Percentiles rank a stretch among this genome's conserved stretches.
These are phyloP conservation scores for Ochetophila trinervis DNA, from an alignment of 306 rosid species.

Conservation along the genomic window DNA sequence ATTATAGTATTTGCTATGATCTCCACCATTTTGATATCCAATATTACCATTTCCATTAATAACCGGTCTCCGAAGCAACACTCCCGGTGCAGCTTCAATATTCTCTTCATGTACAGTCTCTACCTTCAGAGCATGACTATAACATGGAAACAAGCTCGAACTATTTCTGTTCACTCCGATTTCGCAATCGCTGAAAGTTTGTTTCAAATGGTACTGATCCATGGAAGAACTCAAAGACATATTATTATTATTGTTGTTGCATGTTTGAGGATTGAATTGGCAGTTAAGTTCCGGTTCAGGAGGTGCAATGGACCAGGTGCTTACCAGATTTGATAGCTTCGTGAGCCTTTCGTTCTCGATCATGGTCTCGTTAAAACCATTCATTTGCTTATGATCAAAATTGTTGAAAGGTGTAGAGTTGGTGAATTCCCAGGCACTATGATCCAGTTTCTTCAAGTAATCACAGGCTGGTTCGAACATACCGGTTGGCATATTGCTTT, in stretches of 20 bases:
- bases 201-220: conserved; percentile 40
- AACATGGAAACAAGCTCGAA: conserved; percentile 21
- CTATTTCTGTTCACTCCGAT: background rate
- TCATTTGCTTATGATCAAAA: conserved; percentile 50
- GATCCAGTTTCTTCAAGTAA: conserved; percentile 77
- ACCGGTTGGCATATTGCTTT: conserved; percentile 39
- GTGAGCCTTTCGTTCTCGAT: conserved; percentile 54
- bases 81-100: conserved; percentile 22
- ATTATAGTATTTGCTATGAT: conserved; percentile 30
- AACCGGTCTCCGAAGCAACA: conserved; percentile 31
- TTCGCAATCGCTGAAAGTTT: conserved; percentile 25
- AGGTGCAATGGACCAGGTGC: conserved; percentile 89
- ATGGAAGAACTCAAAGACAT: conserved; percentile 34
- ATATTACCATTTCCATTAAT: conserved; percentile 1
- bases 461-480: conserved; percentile 72
- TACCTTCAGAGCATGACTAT: conserved; percentile 33
- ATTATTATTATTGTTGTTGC: conserved; percentile 5
- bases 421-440: conserved; percentile 48
- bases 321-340: conserved; percentile 65
- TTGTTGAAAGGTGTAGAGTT: conserved; percentile 35
- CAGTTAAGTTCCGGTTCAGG: conserved; percentile 52
- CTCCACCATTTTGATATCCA: conserved; percentile 51
- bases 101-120: conserved; percentile 33
- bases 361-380: conserved; percentile 35
- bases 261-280: conserved; percentile 43